These are phyloP conservation scores for Pseudotsuga menziesii DNA, from an alignment of 75 land plant species.

Conservation along the genomic window DNA sequence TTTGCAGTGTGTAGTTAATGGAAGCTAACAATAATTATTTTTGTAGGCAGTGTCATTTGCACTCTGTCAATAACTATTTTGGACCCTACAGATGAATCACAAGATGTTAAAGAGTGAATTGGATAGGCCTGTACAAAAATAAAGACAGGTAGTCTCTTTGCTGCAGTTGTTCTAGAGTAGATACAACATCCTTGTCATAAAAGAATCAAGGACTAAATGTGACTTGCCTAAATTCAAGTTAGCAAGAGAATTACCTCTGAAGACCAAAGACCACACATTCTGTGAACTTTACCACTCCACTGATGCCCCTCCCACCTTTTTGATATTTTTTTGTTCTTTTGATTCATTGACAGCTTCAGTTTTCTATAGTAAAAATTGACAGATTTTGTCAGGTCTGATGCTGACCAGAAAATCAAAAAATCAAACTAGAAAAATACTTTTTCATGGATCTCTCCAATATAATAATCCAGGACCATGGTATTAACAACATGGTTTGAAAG, in stretches of 20 bases:
- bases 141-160: not conserved
- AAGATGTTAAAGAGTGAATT: not conserved
- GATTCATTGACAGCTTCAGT: slow-evolving; percentile 4
- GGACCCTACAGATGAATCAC: not conserved
- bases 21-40: not conserved
- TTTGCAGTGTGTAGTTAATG: not conserved
- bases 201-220: not conserved
- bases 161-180: no score
- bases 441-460: not conserved
- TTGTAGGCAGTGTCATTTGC: not conserved
- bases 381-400: not conserved
- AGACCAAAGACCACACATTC: slow-evolving; percentile 41
- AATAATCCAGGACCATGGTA: not conserved
- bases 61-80: not conserved
- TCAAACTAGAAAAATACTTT: not conserved
- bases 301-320: slow-evolving; percentile 4
- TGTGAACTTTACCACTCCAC: slow-evolving; percentile 42
- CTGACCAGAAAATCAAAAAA: not conserved
- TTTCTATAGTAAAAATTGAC: slow-evolving; percentile 3
- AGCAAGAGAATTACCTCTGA: slow-evolving; percentile 23
- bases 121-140: not conserved
- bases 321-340: slow-evolving; percentile 8
- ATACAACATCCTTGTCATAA: not conserved
- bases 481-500: not conserved
- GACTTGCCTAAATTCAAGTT: not conserved